These are phyloP conservation scores for Mrakia blollopis DNA, from an alignment of 768 basidiomycete genomes.

Conservation along the genomic window DNA sequence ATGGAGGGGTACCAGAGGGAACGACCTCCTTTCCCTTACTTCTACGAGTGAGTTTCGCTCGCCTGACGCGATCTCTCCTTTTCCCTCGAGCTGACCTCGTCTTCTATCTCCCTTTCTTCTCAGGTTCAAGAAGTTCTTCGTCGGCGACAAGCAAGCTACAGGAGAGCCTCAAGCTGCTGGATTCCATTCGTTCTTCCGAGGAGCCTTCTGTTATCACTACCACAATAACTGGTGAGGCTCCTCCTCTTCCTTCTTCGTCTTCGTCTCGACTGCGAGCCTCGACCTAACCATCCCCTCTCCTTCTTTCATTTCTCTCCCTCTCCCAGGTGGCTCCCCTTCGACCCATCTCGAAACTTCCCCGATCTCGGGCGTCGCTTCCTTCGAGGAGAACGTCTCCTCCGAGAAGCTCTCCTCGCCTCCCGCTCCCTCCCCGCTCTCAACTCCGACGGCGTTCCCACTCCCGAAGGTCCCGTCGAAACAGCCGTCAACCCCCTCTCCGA, in stretches of 20 bases:
- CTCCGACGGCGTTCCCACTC: slow-evolving; percentile 5
- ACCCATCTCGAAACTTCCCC: slow-evolving; percentile 87
- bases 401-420: slow-evolving; percentile 40
- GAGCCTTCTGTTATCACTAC: slow-evolving; percentile 93
- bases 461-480: slow-evolving; percentile 13
- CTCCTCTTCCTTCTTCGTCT: background rate
- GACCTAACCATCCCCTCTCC: background rate
- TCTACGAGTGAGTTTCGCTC: slow-evolving; percentile 60
- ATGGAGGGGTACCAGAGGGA: slow-evolving; percentile 87
- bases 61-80: background rate
- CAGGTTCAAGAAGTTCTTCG: slow-evolving; percentile 67
- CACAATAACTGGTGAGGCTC: slow-evolving; percentile 77
- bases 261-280: slow-evolving; percentile 15
- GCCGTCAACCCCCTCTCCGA: slow-evolving; percentile 18
- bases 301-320: background rate
- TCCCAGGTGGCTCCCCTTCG: slow-evolving; percentile 90
- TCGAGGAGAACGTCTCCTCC: slow-evolving; percentile 66
- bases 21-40: slow-evolving; percentile 89
- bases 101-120: background rate
- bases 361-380: slow-evolving; percentile 78
- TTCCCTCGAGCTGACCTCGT: background rate
- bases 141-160: slow-evolving; percentile 50
- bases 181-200: slow-evolving; percentile 88
- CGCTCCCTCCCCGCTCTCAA: slow-evolving; percentile 35
- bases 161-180: slow-evolving; percentile 83